A percentile compares a stretch with the other conserved stretches of the same genome.
Conservation (phyloP, 192 early-diverging fungal species). For the Coemansia sp. region DNA sequence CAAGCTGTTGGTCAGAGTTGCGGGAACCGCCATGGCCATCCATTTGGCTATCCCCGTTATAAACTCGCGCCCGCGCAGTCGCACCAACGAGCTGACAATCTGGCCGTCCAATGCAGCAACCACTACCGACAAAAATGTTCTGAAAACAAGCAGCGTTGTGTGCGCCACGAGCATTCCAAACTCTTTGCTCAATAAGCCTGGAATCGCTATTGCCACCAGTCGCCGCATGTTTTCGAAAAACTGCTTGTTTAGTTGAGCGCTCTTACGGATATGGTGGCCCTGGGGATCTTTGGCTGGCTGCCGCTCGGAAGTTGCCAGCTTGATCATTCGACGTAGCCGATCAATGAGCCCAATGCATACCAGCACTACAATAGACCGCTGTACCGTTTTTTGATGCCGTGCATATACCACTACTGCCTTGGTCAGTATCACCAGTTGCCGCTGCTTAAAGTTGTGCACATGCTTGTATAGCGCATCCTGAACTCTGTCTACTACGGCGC, state of each 20-base stretch:
- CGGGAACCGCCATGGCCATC: slow-evolving; percentile 92
- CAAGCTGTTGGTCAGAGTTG: slow-evolving; percentile 95
- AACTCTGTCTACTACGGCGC: slow-evolving; percentile 25
- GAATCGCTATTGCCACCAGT: slow-evolving; percentile 80
- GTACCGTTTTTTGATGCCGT: slow-evolving; percentile 35
- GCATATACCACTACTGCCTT: slow-evolving; percentile 29
- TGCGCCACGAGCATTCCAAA: slow-evolving; percentile 82
- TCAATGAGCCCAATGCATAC: slow-evolving; percentile 26
- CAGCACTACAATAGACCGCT: slow-evolving; percentile 30
- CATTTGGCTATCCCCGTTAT: slow-evolving; percentile 81
- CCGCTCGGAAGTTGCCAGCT: slow-evolving; percentile 33
- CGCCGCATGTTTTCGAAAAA: slow-evolving; percentile 67
- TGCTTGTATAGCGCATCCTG: slow-evolving; percentile 27
- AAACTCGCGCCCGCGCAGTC: slow-evolving; percentile 66
- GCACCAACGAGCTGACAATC: slow-evolving; percentile 74
- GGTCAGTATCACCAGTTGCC: slow-evolving; percentile 31
- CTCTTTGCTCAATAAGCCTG: slow-evolving; percentile 79
- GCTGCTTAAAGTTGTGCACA: slow-evolving; percentile 29
- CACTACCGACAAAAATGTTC: slow-evolving; percentile 87
- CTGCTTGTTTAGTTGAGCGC: slow-evolving; percentile 43
- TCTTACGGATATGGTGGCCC: slow-evolving; percentile 5
- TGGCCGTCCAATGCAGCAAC: slow-evolving; percentile 70
- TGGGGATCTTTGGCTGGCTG: neutral
- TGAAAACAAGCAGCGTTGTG: slow-evolving; percentile 80
- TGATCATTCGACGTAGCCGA: slow-evolving; percentile 30